Base-by-base conservation (phyloP, 2,329 filamentous ascomycete genomes). In the Pezicula radicicola region DNA sequence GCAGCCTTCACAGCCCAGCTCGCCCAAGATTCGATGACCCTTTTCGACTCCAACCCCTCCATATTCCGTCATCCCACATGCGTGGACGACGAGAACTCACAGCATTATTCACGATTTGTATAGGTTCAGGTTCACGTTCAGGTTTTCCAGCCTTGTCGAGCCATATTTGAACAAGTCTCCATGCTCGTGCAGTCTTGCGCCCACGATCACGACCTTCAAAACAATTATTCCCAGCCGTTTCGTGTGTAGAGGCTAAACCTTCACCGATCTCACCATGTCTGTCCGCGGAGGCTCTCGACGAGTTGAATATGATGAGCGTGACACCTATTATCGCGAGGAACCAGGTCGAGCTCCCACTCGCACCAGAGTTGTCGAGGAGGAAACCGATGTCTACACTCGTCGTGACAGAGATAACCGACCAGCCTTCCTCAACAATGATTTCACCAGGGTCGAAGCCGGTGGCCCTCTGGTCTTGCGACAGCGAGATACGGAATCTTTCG, bases 341-440 rank as follows among this genome's bases (percentile, higher is more conserved):
- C 48, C 58, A 33, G 55, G 36, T 12, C 55, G 39, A 21, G 33
- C 46, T 21, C 45, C 53, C 51, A 53, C 62, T 18, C 60, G 60
- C 39, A 57, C 55, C 9, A 54, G 59, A 43, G 56, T 58, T 8
- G 56, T 62, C 42, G 62, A 64, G 37, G 63, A 66, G 50, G 63
- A 65, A 50, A 49, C 54, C 43, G 63, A 64, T 51, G 56, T 55
- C 36, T 63, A 59, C 52, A 53, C 44, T 25, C 42, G 50, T 33
- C 50, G 55, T n/a, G 63, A 60, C 19, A 53, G 61, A 30, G 58
- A 57, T 41, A 55, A 49, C 46, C 59, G 61, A 9, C 62, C 62
- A 4, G 64, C 63, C 27, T 67, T 67, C 45, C 57, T 67, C 28
- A 57, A 60, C 47, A 60, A 66, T 33, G 63, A 67, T 45, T 65